phyloP scores from a whole-genome alignment of 208 protist genomes.

The Trypanosoma platydactyli region DNA sequence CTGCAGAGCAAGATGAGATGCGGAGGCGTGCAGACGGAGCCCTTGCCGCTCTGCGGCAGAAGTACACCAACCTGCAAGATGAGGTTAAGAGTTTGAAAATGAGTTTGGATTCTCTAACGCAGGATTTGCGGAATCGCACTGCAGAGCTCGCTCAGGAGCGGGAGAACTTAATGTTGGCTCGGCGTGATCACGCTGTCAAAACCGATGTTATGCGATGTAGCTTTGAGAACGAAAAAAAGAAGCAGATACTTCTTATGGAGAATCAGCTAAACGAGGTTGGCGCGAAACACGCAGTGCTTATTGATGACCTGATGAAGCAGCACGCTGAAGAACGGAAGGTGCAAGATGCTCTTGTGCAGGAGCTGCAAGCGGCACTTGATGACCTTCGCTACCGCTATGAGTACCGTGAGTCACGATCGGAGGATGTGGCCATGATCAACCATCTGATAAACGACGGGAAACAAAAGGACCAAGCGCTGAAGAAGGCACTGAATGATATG shows the following conservation, averaged over 20 bases:
- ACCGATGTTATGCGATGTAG: slow-evolving; percentile 25
- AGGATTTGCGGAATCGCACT: slow-evolving; percentile 29
- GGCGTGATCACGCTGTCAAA: not conserved
- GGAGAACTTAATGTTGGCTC: slow-evolving; percentile 17
- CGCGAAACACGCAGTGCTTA: slow-evolving; percentile 38
- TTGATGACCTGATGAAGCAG: slow-evolving; percentile 59
- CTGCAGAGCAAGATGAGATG: slow-evolving; percentile 26
- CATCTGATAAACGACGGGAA: slow-evolving; percentile 73
- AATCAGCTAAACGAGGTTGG: slow-evolving; percentile 28
- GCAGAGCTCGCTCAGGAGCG: slow-evolving; percentile 34
- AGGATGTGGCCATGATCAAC: slow-evolving; percentile 91
- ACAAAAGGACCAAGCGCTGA: slow-evolving; percentile 68
- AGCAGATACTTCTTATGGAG: slow-evolving; percentile 7
- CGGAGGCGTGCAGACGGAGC: slow-evolving; percentile 21
- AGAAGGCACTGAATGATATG: slow-evolving; percentile 88
- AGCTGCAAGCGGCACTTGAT: slow-evolving; percentile 45
- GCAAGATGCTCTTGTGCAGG: slow-evolving; percentile 36
- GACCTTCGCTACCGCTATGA: slow-evolving; percentile 88
- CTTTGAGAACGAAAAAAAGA: slow-evolving; percentile 18
- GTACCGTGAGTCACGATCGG: slow-evolving; percentile 86
- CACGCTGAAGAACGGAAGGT: slow-evolving; percentile 35
- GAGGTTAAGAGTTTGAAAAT: slow-evolving; percentile 16
- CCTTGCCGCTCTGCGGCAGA: slow-evolving; percentile 22
- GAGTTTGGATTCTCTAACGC: slow-evolving; percentile 13
- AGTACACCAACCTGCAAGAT: slow-evolving; percentile 15